These are phyloP conservation scores for Endocalyx cinctus DNA, from an alignment of 2,329 filamentous ascomycete genomes.

Conservation along the genomic window DNA sequence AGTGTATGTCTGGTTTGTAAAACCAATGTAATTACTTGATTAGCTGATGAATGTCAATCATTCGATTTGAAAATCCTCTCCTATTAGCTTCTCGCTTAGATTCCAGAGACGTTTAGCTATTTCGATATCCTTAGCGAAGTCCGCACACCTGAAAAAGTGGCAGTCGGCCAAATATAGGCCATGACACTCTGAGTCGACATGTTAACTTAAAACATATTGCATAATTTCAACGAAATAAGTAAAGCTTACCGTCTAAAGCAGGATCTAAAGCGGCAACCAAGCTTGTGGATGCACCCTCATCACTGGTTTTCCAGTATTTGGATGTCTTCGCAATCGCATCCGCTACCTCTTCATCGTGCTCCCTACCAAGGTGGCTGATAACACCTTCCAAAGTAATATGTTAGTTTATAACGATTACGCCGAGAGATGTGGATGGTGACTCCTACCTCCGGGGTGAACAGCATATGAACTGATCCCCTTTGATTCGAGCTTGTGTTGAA, in stretches of 20 bases:
- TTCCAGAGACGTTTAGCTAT: slow-evolving; percentile 34
- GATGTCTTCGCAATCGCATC: slow-evolving; percentile 21
- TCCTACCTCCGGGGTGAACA: slow-evolving; percentile 39
- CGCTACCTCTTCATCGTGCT: slow-evolving; percentile 28
- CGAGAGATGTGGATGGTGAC: no score
- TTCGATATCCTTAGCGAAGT: slow-evolving; percentile 23
- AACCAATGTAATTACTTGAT: no score
- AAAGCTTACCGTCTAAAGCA: slow-evolving; percentile 21
- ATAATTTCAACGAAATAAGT: neutral
- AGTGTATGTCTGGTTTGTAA: no score
- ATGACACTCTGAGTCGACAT: slow-evolving; percentile 17
- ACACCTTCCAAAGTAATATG: slow-evolving; percentile 22
- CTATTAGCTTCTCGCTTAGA: slow-evolving; percentile 36
- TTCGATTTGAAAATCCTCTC: slow-evolving; percentile 27
- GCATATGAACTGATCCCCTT: slow-evolving; percentile 32
- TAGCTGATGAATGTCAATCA: slow-evolving; percentile 4
- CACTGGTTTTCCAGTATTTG: slow-evolving; percentile 27
- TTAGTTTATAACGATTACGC: neutral
- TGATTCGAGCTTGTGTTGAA: slow-evolving; percentile 29
- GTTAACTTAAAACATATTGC: slow-evolving; percentile 2
- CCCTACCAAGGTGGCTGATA: slow-evolving; percentile 28
- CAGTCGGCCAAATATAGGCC: slow-evolving; percentile 35
- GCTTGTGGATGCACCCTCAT: slow-evolving; percentile 29
- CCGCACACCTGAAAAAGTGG: slow-evolving; percentile 26
- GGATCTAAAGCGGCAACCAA: slow-evolving; percentile 32